Conservation (phyloP, 2,329 filamentous ascomycete genomes). For the Pseudogymnoascus sp. region DNA sequence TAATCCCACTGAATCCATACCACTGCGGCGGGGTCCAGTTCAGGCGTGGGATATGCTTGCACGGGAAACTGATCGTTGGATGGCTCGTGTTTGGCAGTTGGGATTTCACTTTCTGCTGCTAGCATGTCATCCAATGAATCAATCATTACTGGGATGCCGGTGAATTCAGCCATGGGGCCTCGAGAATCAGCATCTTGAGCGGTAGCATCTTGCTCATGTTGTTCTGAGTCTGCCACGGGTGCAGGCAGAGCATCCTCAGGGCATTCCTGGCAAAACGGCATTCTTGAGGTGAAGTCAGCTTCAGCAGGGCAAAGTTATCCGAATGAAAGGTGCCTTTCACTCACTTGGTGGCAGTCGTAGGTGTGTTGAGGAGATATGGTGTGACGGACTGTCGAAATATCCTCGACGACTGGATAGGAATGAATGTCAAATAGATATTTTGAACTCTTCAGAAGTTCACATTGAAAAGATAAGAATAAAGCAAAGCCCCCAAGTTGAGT, state of each 20-base stretch:
- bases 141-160: neutral
- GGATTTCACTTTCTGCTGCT: neutral
- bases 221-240: too few relatives aligned
- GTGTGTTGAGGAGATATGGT: too few relatives aligned
- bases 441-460: neutral
- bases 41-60: neutral
- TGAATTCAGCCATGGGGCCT: neutral
- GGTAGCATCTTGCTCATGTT: neutral
- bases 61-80: neutral
- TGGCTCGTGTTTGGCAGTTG: neutral
- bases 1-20: neutral
- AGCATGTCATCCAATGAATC: neutral
- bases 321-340: neutral
- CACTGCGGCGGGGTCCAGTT: neutral
- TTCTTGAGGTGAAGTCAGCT: neutral
- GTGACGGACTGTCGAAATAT: neutral
- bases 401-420: neutral
- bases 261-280: neutral
- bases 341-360: neutral
- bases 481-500: neutral
- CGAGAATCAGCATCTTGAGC: neutral
- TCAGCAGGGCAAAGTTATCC: neutral
- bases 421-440: neutral
- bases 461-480: neutral
- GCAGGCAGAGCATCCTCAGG: neutral